Conservation (phyloP, 2,329 filamentous ascomycete species). For the Ophiostoma angusticollis region DNA sequence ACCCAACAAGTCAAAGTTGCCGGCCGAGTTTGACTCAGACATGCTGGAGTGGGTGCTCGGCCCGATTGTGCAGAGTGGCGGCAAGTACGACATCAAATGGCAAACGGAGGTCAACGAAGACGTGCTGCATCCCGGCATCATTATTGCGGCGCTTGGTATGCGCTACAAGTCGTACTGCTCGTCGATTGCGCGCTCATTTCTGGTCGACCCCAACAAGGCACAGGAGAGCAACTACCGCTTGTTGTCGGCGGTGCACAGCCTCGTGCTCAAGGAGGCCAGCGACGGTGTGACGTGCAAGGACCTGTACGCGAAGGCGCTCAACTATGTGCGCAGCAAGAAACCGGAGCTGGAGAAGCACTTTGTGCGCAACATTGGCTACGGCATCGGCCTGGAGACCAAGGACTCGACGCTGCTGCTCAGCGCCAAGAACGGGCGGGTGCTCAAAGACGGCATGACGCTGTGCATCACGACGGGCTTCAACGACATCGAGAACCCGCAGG, state of each 20-base stretch:
- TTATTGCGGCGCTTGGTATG: slow-evolving; percentile 81
- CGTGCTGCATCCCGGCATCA: slow-evolving; percentile 78
- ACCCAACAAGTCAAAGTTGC: slow-evolving; percentile 60
- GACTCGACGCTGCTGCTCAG: slow-evolving; percentile 76
- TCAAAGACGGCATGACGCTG: slow-evolving; percentile 97
- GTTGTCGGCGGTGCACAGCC: slow-evolving; percentile 68
- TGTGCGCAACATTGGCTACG: slow-evolving; percentile 79
- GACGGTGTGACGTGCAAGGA: slow-evolving; percentile 82
- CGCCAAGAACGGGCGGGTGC: slow-evolving; percentile 65
- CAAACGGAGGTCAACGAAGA: slow-evolving; percentile 68
- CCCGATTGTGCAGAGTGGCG: slow-evolving; percentile 86
- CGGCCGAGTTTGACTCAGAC: slow-evolving; percentile 70
- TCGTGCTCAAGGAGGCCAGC: slow-evolving; percentile 80
- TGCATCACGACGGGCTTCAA: slow-evolving; percentile 81
- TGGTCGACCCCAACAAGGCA: slow-evolving; percentile 92
- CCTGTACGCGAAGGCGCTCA: slow-evolving; percentile 76
- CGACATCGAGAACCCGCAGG: slow-evolving; percentile 74
- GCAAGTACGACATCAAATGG: slow-evolving; percentile 84
- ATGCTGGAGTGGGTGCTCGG: slow-evolving; percentile 92
- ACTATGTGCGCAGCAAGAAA: slow-evolving; percentile 74
- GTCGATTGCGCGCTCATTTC: slow-evolving; percentile 80
- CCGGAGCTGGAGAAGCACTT: slow-evolving; percentile 94
- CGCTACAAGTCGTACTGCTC: slow-evolving; percentile 95
- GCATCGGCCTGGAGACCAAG: slow-evolving; percentile 83
- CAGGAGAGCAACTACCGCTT: slow-evolving; percentile 93